Evolutionary conservation across 768 basidiomycete genomes (phyloP), one percentile per base, ranked within the genome.

Genomic region (Mycena amicta): DNA sequence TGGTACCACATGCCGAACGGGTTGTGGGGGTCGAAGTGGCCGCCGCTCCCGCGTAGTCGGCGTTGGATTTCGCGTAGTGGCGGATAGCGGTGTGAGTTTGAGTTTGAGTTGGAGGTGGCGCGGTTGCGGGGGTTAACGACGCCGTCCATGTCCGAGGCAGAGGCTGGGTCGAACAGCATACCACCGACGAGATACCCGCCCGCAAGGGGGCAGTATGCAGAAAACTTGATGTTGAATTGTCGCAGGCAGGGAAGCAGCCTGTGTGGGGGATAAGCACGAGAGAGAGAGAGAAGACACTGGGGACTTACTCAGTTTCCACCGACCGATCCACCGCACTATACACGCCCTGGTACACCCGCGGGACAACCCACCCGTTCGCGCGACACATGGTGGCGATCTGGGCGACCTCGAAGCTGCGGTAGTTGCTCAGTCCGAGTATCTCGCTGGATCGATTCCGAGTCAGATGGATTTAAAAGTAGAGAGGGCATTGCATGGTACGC

Each of bases 351-450:
- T 81, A 83, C 11, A 81, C 74, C 50, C 69, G 75, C 1, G 82
- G 81, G 45, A 66, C 62, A 1, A 80, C 70, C 65, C 73, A 83
- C 3, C 74, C 73, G 4, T 78, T 78, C 11, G 67, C 69, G 37
- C 71, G 77, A 67, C 80, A 81, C n/a, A 82, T 75, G 0, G 72
- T 72, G 1, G 80, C 75, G 49, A 83, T 71, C 58, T 82, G 80
- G 1, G 82, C 79, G 28, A 82, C 80, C 65, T 83, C 79, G 74
- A 76, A 81, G 0, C 78, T 67, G 1, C 76, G 68, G 50, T 66
- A 83, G 67, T 83, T 83, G 56, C 80, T 80, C 55, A 83, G 65
- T 3, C 81, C 80, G 54, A 83, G 77, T n/a, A 45, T 23, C 22
- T 45, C 43, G 20, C 15, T 72, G 72, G 33, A 8, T 8, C 8